Conservation (phyloP, 345 rosid genomes). For the Iberis pinnata region DNA sequence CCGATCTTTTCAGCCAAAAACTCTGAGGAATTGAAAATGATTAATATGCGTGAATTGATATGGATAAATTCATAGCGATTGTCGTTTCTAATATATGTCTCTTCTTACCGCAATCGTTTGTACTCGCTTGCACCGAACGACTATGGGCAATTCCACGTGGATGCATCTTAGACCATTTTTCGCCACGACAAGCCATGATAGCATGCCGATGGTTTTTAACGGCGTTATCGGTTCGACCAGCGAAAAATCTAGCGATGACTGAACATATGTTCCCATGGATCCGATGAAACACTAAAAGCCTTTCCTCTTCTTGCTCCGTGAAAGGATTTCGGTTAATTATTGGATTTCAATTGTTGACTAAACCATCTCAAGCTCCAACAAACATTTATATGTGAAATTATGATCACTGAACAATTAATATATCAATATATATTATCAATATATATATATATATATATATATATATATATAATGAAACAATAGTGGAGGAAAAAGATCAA, state of each 20-base stretch:
- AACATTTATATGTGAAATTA: no score
- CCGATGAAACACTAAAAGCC: slow-evolving; percentile 65
- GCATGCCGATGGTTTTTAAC: slow-evolving; percentile 99
- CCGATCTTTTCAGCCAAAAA: slow-evolving; percentile 6
- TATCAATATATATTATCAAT: no score
- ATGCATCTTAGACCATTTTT: no score
- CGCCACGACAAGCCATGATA: slow-evolving; percentile 68
- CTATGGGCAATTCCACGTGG: no score
- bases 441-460: no score
- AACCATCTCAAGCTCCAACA: slow-evolving; percentile 95
- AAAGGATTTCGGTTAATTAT: slow-evolving; percentile 80
- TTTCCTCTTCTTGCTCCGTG: slow-evolving; percentile 85
- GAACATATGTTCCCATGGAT: slow-evolving; percentile 95
- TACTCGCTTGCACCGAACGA: no score
- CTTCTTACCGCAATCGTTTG: no score
- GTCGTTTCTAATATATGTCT: no score
- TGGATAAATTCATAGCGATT: slow-evolving; percentile 19
- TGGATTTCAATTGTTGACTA: slow-evolving; percentile 91
- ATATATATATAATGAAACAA: no score
- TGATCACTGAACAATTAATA: no score
- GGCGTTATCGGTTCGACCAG: slow-evolving; percentile 93
- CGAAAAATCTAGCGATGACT: slow-evolving; percentile 67
- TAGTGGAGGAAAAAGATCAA: no score
- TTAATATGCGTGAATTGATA: slow-evolving; percentile 26
- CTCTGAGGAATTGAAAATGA: slow-evolving; percentile 28